Percentiles rank a stretch among this genome's conserved stretches.
phyloP scores from a whole-genome alignment of 148 eudicot genomes.

The Beta vulgaris region DNA sequence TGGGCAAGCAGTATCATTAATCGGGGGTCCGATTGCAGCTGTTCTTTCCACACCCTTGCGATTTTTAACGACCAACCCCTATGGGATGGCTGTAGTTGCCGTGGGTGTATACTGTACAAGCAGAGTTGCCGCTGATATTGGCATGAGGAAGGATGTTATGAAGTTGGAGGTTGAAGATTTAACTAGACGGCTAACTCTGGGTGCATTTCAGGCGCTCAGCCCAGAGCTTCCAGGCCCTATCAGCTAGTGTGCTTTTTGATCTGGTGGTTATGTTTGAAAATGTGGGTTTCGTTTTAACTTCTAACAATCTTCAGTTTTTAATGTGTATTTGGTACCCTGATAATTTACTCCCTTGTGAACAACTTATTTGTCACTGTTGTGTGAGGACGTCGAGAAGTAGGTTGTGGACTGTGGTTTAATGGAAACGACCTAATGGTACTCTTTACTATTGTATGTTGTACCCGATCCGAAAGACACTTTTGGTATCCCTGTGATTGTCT shows the following conservation, averaged over 20 bases:
- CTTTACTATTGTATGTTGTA: neutral
- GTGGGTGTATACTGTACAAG: slow-evolving; percentile 68
- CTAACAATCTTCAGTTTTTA: neutral
- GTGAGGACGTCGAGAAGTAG: neutral
- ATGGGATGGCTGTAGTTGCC: slow-evolving; percentile 68
- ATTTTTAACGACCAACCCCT: slow-evolving; percentile 51
- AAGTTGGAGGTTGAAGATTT: slow-evolving; percentile 63
- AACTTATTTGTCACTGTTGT: neutral
- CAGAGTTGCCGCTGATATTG: slow-evolving; percentile 74
- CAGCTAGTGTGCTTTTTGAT: slow-evolving; percentile 11
- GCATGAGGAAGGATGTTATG: slow-evolving; percentile 74
- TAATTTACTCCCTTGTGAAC: neutral
- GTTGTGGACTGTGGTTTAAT: neutral
- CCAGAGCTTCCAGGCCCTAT: slow-evolving; percentile 32
- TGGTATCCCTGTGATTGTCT: neutral
- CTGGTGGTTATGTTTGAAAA: neutral
- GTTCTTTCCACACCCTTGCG: slow-evolving; percentile 57
- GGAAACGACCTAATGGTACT: neutral
- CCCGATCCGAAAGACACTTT: neutral
- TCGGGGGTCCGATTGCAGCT: slow-evolving; percentile 75
- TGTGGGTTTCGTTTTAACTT: neutral
- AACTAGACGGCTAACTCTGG: slow-evolving; percentile 43
- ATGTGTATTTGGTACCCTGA: neutral
- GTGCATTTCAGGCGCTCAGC: slow-evolving; percentile 36
- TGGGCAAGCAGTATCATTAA: slow-evolving; percentile 65